Evolutionary conservation across 352 stramenopile genomes (phyloP), one percentile per base, ranked within the genome.

Genomic region (Pythium brassicae): DNA sequence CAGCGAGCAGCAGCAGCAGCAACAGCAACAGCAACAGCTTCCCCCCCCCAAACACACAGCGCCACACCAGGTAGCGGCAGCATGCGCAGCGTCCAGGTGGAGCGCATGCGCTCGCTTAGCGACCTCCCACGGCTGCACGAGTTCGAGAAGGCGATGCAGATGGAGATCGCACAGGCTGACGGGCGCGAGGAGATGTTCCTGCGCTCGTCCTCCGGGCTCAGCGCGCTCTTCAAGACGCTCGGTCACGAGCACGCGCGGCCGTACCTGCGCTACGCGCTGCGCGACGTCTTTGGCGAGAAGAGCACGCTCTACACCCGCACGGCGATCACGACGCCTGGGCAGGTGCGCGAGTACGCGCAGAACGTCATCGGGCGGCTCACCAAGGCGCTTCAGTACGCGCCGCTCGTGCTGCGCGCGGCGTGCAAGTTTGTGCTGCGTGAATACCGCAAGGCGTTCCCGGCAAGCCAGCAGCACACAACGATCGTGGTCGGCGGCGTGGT

Each of bases 191-290:
- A 92, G 42, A 66, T 89, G n/a, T 94, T 94, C 51, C 62, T 94
- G 60, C 81, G 83, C 44, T 79, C 81, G 22, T 87, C 71, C 12
- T 91, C 83, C 9, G 78, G 82, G 50, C 76, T 94, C 27, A 87
- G 77, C 55, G 58, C 62, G 50, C 63, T 89, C 19, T 76, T 94
- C 64, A 87, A 86, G 46, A 78, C 85, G 54, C 63, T 94, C 19
- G 80, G 76, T 32, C 74, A 83, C 51, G 65, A 77, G 25, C 76
- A 87, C 40, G 83, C 81, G 49, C 81, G 80, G 39, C 69, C 78
- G 3, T 94, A 94, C 68, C 92, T 94, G 53, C 78, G 78, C 35
- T 92, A 89, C 62, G 78, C 89, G 51, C 67, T 94, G 48, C 74
- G 79, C 37, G 74, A 89, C 35, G 78, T 91, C 15, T 86, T 94